Conservation (phyloP, 2,329 filamentous ascomycete species). For the Colletotrichum musicola region DNA sequence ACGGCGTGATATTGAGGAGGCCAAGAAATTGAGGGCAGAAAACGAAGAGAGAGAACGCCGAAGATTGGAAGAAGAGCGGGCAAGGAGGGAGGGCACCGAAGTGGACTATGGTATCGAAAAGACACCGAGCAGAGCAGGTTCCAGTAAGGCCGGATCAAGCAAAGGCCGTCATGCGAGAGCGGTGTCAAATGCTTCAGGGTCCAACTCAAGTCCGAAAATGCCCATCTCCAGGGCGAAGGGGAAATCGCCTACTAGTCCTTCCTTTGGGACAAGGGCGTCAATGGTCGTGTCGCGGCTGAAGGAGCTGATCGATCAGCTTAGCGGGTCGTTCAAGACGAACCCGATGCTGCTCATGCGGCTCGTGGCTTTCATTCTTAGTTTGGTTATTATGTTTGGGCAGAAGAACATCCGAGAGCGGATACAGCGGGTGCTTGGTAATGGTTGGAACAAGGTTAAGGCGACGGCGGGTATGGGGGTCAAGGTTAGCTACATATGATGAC, state of each 20-base stretch:
- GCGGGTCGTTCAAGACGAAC: slow-evolving; percentile 65
- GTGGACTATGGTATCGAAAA: slow-evolving; percentile 78
- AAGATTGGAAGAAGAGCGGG: slow-evolving; percentile 67
- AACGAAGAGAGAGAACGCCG: slow-evolving; percentile 68
- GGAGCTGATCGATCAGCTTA: slow-evolving; percentile 64
- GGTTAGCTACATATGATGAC: slow-evolving; percentile 88
- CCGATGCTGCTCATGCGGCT: slow-evolving; percentile 71
- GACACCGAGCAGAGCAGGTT: slow-evolving; percentile 54
- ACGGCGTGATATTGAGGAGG: slow-evolving; percentile 68
- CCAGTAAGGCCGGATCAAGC: slow-evolving; percentile 52
- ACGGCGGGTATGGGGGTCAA: slow-evolving; percentile 98
- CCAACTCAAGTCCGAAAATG: slow-evolving; percentile 43
- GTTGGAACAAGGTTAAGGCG: slow-evolving; percentile 84
- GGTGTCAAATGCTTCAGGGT: slow-evolving; percentile 50
- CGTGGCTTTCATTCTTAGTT: slow-evolving; percentile 82
- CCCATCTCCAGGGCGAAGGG: slow-evolving; percentile 45
- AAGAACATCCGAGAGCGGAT: slow-evolving; percentile 81
- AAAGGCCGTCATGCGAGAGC: slow-evolving; percentile 48
- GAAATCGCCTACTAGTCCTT: slow-evolving; percentile 50
- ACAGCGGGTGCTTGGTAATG: slow-evolving; percentile 73
- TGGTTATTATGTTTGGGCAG: slow-evolving; percentile 82
- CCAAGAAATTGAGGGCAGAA: slow-evolving; percentile 66
- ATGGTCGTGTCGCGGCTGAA: slow-evolving; percentile 67
- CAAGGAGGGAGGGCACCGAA: slow-evolving; percentile 66
- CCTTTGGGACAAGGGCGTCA: slow-evolving; percentile 62